Base-by-base conservation (phyloP, 1,139 yeast genomes). In the Geotrichum restrictum region DNA sequence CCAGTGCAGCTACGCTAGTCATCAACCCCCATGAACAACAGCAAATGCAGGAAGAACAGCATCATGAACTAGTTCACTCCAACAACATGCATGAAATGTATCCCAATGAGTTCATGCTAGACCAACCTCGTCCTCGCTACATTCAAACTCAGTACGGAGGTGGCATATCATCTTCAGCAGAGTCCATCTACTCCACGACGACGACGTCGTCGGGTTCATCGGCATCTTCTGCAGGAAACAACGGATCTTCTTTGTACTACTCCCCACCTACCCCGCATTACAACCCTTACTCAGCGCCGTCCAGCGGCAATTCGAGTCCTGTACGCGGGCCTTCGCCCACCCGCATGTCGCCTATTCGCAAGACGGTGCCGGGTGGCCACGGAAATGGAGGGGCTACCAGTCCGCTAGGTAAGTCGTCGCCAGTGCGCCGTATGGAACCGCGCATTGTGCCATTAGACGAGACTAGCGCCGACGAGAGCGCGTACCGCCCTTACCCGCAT, bases 381-480 rank as follows among this genome's bases (percentile, higher is more conserved):
- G 43, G 46, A 1, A 45, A 27, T 22, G 43, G 46, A 1, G 45
- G 53, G 1, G 21, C 34, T n/a, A 22, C 51, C 5, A 37, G 51
- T 21, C 27, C 54, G 18, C 38, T 19, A 22, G 37, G 47, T 14
- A 43, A 41, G 11, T n/a, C 45, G 21, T 42, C 51, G 3, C 51
- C 50, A 1, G 38, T 51, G 29, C 43, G 54, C n/a, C 48, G 54
- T 13, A 34, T 39, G 38, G 56, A 53, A 33, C 56, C 56, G 3
- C 48, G 49, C 19, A 53, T 53, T 13, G 53, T 53, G 22, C 46
- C 56, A 3, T 13, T 53, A 8, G 57, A 45, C 41, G 58, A 42
- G 37, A 55, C 45, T 22, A 51, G 42, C 44, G 42, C 22, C 11
- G 44, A 48, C 1, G 19, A 39, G 10, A 8, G 32, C 18, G 48